Conservation (phyloP, 352 stramenopile species). For the Phytophthora kernoviae region DNA sequence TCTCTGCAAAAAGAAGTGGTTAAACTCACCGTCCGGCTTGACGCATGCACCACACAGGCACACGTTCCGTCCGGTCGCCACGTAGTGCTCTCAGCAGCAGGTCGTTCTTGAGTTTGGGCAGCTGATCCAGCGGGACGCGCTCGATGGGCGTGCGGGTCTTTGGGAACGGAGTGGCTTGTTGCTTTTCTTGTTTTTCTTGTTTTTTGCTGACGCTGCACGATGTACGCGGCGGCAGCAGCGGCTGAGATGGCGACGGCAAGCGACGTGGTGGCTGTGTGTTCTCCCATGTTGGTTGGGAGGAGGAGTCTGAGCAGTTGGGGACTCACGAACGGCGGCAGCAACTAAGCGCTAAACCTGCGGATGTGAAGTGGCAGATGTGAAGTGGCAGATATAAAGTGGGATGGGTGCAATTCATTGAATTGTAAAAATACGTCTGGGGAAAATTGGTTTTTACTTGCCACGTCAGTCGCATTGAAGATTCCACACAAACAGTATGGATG, state of each 20-base stretch:
- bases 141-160: constrained; percentile 70
- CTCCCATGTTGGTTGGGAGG: constrained; percentile 15
- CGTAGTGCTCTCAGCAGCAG: constrained; percentile 85
- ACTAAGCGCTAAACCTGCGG: background rate
- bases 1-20: background rate
- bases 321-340: constrained; percentile 7
- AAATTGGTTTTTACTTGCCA: too few relatives aligned
- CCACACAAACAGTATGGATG: too few relatives aligned
- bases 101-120: constrained; percentile 91
- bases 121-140: constrained; percentile 64
- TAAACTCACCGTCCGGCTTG: constrained; percentile 93
- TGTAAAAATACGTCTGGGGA: too few relatives aligned
- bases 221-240: constrained; percentile 60
- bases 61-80: constrained; percentile 88
- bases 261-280: constrained; percentile 21
- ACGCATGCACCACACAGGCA: constrained; percentile 97
- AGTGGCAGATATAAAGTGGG: background rate
- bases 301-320: constrained; percentile 10
- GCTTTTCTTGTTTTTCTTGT: constrained; percentile 20
- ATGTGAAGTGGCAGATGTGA: constrained; percentile 8
- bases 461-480: too few relatives aligned
- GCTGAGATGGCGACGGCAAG: constrained; percentile 49
- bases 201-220: constrained; percentile 71
- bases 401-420: background rate
- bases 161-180: constrained; percentile 59